phyloP scores from a whole-genome alignment of 164 flowering plant genomes.

The Warburgia ugandensis region DNA sequence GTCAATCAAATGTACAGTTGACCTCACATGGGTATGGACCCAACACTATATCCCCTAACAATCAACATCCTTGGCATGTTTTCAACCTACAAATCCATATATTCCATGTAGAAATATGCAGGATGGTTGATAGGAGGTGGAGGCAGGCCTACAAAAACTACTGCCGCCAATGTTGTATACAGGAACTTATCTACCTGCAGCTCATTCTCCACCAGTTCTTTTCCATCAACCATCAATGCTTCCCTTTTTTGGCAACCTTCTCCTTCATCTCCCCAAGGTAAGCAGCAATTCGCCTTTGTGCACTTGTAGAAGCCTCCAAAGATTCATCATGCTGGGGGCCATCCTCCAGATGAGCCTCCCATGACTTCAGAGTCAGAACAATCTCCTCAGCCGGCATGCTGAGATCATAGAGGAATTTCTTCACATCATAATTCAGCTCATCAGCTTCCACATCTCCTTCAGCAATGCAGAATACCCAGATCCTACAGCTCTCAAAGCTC shows the following conservation, averaged over 20 bases:
- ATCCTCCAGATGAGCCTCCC: constrained; percentile 58
- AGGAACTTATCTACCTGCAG: constrained; percentile 91
- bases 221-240: constrained; percentile 67
- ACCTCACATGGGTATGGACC: too few species aligned
- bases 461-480: constrained; percentile 94
- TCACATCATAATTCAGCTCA: constrained; percentile 80
- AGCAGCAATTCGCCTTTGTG: constrained; percentile 48
- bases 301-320: constrained; percentile 62
- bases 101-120: constrained; percentile 92
- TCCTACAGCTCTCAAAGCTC: constrained; percentile 94
- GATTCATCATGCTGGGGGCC: constrained; percentile 63
- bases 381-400: constrained; percentile 98
- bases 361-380: constrained; percentile 77
- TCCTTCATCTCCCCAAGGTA: constrained; percentile 59
- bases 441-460: constrained; percentile 96
- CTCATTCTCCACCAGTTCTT: constrained; percentile 64
- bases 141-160: constrained; percentile 87
- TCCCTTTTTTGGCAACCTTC: constrained; percentile 37
- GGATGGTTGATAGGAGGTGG: constrained; percentile 89
- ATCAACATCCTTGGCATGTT: constrained; percentile 88
- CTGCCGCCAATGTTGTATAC: constrained; percentile 86
- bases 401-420: constrained; percentile 88
- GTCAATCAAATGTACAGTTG: too few species aligned
- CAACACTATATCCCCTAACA: constrained; percentile 90
- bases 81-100: constrained; percentile 88